Conservation (phyloP, 148 eudicot genomes). For the Chenopodium formosanum region DNA sequence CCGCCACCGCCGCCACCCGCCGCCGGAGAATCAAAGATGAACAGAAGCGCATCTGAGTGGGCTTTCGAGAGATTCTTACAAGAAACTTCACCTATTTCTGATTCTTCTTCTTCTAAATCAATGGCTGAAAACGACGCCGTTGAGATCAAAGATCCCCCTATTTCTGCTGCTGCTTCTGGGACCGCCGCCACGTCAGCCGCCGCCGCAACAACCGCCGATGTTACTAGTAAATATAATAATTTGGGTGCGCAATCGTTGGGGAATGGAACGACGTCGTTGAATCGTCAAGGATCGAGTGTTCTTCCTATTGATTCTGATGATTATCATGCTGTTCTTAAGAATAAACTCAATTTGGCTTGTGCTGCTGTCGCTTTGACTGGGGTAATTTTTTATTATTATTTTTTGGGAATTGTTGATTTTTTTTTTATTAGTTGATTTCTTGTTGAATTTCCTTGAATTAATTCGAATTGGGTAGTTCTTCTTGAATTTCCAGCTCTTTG, state of each 20-base stretch:
- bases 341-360: slow-evolving; percentile 75
- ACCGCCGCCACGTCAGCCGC: neutral
- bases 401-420: neutral
- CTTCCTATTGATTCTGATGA: slow-evolving; percentile 58
- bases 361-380: slow-evolving; percentile 82
- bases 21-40: slow-evolving; percentile 43
- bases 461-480: neutral
- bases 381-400: slow-evolving; percentile 33
- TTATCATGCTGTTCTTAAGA: slow-evolving; percentile 65
- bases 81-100: slow-evolving; percentile 31
- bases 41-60: slow-evolving; percentile 85
- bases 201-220: neutral
- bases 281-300: slow-evolving; percentile 27
- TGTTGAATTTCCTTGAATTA: neutral
- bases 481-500: neutral
- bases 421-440: neutral
- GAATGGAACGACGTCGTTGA: slow-evolving; percentile 24
- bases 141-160: slow-evolving; percentile 40
- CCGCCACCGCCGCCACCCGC: slow-evolving; percentile 27
- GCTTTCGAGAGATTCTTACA: slow-evolving; percentile 73
- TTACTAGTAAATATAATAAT: neutral
- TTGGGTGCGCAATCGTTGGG: neutral
- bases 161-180: neutral
- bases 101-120: slow-evolving; percentile 23
- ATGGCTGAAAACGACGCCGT: slow-evolving; percentile 33